Percentiles rank a stretch among this genome's conserved stretches.
These are phyloP conservation scores for Suillus spraguei DNA, from an alignment of 768 basidiomycete species.

Conservation along the genomic window DNA sequence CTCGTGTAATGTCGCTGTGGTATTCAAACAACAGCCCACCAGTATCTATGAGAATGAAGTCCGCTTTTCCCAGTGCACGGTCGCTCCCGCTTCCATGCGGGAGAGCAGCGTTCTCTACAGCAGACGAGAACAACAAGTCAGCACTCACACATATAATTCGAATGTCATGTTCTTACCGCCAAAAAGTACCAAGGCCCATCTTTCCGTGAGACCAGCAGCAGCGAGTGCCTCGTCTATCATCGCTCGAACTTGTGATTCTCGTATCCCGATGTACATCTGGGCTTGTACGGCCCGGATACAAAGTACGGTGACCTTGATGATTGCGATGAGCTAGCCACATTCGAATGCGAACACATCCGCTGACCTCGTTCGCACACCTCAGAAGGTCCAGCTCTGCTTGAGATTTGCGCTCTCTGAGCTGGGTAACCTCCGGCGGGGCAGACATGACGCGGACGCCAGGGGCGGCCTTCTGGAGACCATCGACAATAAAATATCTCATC, in stretches of 20 bases:
- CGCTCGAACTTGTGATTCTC: constrained; percentile 66
- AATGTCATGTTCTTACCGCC: constrained; percentile 54
- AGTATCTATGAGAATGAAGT: constrained; percentile 77
- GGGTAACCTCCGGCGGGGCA: constrained; percentile 56
- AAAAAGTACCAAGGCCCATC: constrained; percentile 71
- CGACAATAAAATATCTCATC: constrained; percentile 63
- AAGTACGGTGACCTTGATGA: constrained; percentile 68
- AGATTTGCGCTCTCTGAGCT: constrained; percentile 76
- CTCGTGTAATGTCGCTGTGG: constrained; percentile 76
- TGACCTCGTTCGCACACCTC: constrained; percentile 79
- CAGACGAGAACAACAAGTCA: constrained; percentile 12
- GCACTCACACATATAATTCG: not conserved
- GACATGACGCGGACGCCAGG: constrained; percentile 41
- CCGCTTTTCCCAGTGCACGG: constrained; percentile 51
- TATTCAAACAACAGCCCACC: constrained; percentile 76
- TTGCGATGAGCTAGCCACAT: constrained; percentile 6
- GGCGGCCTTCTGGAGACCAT: constrained; percentile 56
- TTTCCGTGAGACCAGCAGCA: constrained; percentile 58
- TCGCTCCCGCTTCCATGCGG: constrained; percentile 85
- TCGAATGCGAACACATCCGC: constrained; percentile 11
- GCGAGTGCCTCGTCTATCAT: constrained; percentile 60
- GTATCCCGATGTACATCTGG: constrained; percentile 69
- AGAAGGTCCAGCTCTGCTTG: constrained; percentile 68
- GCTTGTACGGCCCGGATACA: constrained; percentile 68
- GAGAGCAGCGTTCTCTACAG: constrained; percentile 78